phyloP scores from a whole-genome alignment of 2,329 filamentous ascomycete genomes.

The Zymoseptoria ardabiliae region DNA sequence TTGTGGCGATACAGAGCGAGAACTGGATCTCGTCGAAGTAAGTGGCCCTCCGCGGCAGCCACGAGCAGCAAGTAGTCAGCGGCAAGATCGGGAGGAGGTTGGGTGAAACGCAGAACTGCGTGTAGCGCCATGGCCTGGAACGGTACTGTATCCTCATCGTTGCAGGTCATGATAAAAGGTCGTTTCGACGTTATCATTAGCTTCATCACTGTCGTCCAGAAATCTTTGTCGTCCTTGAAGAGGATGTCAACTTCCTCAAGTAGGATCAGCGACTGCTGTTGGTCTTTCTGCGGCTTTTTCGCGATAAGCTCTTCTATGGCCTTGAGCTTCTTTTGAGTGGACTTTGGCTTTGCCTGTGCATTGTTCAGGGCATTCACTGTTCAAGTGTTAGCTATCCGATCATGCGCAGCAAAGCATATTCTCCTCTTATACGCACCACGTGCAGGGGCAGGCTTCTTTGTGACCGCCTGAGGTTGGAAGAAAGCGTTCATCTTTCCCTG shows the following conservation, averaged over 20 bases:
- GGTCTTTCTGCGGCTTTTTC: slow-evolving; percentile 39
- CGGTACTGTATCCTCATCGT: slow-evolving; percentile 77
- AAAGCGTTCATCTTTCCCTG: slow-evolving; percentile 77
- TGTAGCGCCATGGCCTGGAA: slow-evolving; percentile 68
- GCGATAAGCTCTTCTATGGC: slow-evolving; percentile 19
- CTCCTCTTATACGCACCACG: not conserved
- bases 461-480: slow-evolving; percentile 48
- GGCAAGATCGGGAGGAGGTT: slow-evolving; percentile 59
- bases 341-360: slow-evolving; percentile 24
- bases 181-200: slow-evolving; percentile 80
- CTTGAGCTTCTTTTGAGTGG: slow-evolving; percentile 18
- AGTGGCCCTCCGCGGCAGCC: slow-evolving; percentile 83
- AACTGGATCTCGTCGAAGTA: slow-evolving; percentile 61
- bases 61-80: slow-evolving; percentile 75
- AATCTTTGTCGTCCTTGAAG: slow-evolving; percentile 92
- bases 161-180: slow-evolving; percentile 93
- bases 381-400: not conserved
- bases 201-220: slow-evolving; percentile 75
- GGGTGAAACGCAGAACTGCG: slow-evolving; percentile 70
- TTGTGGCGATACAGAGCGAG: slow-evolving; percentile 63
- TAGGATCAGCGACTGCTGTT: slow-evolving; percentile 91
- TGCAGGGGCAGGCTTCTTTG: slow-evolving; percentile 12
- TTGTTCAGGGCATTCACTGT: not conserved
- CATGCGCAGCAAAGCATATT: not conserved
- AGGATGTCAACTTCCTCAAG: slow-evolving; percentile 90